Evolutionary conservation across 2,329 filamentous ascomycete species (phyloP).

Genomic region (Alternaria viburni): DNA sequence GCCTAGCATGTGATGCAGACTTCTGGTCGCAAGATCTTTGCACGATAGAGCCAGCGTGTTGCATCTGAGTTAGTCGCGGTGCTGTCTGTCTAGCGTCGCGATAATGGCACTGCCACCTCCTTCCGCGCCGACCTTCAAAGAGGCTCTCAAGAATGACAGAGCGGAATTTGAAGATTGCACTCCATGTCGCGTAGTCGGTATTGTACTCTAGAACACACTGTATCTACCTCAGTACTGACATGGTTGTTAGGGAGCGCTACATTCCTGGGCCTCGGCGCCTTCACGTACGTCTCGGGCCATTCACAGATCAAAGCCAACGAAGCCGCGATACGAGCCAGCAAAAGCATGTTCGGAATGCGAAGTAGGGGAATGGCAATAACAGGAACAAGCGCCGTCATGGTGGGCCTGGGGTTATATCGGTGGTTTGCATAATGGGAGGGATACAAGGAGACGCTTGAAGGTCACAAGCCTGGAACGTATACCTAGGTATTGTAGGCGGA

Average conservation of each 20-base stretch:
- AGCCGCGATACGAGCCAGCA: conserved; percentile 49
- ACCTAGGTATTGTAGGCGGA: background rate
- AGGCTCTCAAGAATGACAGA: conserved; percentile 40
- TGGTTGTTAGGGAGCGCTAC: conserved; percentile 49
- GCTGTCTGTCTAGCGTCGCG: background rate
- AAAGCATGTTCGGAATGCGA: conserved; percentile 51
- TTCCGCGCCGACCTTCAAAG: conserved; percentile 33
- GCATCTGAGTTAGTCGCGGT: background rate
- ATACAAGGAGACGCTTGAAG: background rate
- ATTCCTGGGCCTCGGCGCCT: conserved; percentile 56
- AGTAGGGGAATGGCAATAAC: conserved; percentile 51
- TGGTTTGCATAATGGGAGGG: conserved; percentile 40
- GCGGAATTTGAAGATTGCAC: conserved; percentile 67
- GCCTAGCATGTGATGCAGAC: conserved; percentile 3
- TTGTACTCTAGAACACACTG: background rate
- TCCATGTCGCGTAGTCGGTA: conserved; percentile 74
- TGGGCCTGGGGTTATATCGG: conserved; percentile 54
- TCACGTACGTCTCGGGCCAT: conserved; percentile 55
- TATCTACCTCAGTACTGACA: background rate
- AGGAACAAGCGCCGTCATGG: conserved; percentile 48
- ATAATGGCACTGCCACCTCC: conserved; percentile 22
- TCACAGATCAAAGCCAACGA: conserved; percentile 52
- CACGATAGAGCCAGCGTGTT: background rate
- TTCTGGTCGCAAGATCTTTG: background rate
- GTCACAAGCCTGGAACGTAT: background rate